Conservation (phyloP, 495 filamentous ascomycete genomes). For the Lentithecium fluviatile region DNA sequence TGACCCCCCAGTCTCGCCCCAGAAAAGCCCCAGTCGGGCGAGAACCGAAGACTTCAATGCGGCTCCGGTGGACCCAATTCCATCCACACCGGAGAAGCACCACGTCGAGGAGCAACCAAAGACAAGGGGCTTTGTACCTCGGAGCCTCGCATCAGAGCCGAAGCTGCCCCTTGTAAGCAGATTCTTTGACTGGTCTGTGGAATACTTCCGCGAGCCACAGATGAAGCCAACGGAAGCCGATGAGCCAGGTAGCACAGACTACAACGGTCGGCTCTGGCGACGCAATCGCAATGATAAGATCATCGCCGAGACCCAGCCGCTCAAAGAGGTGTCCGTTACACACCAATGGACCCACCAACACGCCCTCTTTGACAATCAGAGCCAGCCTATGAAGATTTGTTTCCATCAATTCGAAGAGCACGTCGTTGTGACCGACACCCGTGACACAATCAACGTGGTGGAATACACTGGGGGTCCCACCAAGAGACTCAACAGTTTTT, state of each 20-base stretch:
- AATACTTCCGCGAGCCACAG: constrained; percentile 98
- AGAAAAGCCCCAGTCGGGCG: constrained; percentile 39
- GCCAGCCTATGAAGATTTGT: constrained; percentile 84
- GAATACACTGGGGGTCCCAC: constrained; percentile 76
- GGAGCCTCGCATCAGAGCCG: constrained; percentile 55
- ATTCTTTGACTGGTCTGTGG: constrained; percentile 93
- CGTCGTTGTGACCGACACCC: constrained; percentile 88
- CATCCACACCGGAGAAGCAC: constrained; percentile 64
- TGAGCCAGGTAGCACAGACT: constrained; percentile 94
- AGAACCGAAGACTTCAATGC: constrained; percentile 67
- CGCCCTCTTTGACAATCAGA: constrained; percentile 79
- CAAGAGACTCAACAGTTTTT: constrained; percentile 73
- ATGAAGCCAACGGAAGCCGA: constrained; percentile 96
- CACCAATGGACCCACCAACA: constrained; percentile 78
- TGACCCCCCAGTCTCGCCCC: constrained; percentile 36
- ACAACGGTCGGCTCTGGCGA: constrained; percentile 93
- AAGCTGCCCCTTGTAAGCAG: constrained; percentile 72
- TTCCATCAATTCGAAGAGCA: constrained; percentile 99
- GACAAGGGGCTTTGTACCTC: constrained; percentile 67
- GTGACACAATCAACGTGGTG: constrained; percentile 83
- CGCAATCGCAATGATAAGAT: constrained; percentile 90
- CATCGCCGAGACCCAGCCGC: constrained; percentile 84
- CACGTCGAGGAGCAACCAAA: constrained; percentile 72
- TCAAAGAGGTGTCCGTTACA: constrained; percentile 80
- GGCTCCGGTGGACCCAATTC: constrained; percentile 72